Evolutionary conservation across 202 grass and related monocot genomes (phyloP).

Genomic region (Cymbopogon flexuosus): DNA sequence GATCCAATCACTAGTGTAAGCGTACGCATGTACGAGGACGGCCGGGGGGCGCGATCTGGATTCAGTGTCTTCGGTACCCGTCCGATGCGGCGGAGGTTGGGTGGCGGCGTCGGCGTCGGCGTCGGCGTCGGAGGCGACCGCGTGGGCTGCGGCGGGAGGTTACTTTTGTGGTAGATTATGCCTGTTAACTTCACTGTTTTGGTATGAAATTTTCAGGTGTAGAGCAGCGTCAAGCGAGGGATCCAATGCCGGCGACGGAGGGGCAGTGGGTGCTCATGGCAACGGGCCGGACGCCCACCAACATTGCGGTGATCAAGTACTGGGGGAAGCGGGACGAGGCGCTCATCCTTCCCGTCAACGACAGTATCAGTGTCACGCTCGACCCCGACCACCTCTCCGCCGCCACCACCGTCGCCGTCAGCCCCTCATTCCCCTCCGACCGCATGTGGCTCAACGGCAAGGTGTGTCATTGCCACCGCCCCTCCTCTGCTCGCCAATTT

Average conservation of each 20-base stretch:
- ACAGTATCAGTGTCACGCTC: constrained; percentile 94
- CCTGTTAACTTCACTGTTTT: background rate
- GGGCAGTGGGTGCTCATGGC: constrained; percentile 77
- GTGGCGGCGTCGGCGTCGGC: too few species aligned
- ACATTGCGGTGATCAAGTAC: constrained; percentile 99
- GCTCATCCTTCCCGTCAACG: constrained; percentile 87
- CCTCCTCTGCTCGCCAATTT: background rate
- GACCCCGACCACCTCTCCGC: constrained; percentile 93
- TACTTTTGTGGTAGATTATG: background rate
- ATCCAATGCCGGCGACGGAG: constrained; percentile 28
- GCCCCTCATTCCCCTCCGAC: constrained; percentile 62
- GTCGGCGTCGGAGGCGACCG: too few species aligned
- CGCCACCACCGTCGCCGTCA: constrained; percentile 85
- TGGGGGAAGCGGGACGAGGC: constrained; percentile 97
- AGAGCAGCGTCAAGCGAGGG: background rate
- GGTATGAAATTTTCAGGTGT: background rate
- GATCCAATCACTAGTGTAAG: background rate
- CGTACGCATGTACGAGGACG: background rate
- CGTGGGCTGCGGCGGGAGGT: too few species aligned
- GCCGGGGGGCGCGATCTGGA: too few species aligned
- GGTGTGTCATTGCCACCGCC: background rate
- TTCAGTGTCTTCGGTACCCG: too few species aligned
- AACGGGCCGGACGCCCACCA: constrained; percentile 83
- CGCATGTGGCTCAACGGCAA: constrained; percentile 59
- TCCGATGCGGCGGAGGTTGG: too few species aligned